A percentile compares a stretch with the other conserved stretches of the same genome.
These are phyloP conservation scores for Uromyces viciae-fabae DNA, from an alignment of 1,284 basidiomycete species.

Conservation along the genomic window DNA sequence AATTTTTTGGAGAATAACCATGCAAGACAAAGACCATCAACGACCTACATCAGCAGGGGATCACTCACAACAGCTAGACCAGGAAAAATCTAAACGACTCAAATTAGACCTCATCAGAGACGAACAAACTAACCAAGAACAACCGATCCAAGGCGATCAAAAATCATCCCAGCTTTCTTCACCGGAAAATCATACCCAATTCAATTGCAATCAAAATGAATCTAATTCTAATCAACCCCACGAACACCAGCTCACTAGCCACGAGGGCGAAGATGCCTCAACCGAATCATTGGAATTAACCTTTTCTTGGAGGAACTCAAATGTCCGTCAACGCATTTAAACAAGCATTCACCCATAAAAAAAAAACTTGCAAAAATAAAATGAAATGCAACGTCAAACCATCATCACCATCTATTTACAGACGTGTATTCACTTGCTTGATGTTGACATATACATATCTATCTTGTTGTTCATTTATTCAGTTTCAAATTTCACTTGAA, in stretches of 20 bases:
- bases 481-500: slow-evolving; percentile 32
- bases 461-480: too few relatives aligned
- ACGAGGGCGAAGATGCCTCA: background rate
- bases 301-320: slow-evolving; percentile 30
- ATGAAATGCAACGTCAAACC: background rate
- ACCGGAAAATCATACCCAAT: background rate
- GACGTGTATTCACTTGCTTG: too few relatives aligned
- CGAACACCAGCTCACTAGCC: background rate
- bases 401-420: background rate
- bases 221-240: background rate
- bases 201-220: background rate
- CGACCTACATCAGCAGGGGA: too few relatives aligned
- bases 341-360: background rate
- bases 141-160: too few relatives aligned
- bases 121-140: background rate
- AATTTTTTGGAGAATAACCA: too few relatives aligned
- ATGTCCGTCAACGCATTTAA: slow-evolving; percentile 17
- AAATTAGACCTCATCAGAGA: slow-evolving; percentile 5
- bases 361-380: background rate
- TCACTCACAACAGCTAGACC: background rate
- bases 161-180: background rate
- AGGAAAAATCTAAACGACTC: slow-evolving; percentile 25
- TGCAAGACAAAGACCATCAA: too few relatives aligned
- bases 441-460: background rate
- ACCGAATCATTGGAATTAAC: slow-evolving; percentile 10